phyloP scores from a whole-genome alignment of 2,329 filamentous ascomycete genomes.

The Coccinonectria pachysandricola region DNA sequence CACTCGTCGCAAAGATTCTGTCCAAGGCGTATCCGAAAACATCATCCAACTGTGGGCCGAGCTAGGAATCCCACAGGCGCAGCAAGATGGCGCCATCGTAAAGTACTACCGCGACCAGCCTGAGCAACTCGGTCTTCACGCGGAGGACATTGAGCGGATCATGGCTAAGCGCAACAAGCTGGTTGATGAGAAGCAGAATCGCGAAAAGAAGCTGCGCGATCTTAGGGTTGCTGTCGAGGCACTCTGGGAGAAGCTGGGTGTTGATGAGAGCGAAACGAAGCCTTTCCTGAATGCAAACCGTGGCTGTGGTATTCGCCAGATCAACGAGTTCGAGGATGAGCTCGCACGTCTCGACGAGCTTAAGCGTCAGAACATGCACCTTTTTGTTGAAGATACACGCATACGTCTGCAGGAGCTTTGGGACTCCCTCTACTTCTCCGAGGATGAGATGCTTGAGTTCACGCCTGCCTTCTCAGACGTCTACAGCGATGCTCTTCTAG shows the following conservation, averaged over 20 bases:
- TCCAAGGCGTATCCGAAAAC: conserved; percentile 66
- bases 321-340: conserved; percentile 95
- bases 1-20: conserved; percentile 65
- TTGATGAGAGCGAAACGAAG: conserved; percentile 76
- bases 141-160: conserved; percentile 70
- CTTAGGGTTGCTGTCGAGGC: conserved; percentile 68
- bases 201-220: conserved; percentile 68
- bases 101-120: conserved; percentile 83
- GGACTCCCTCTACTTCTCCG: conserved; percentile 88
- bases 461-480: conserved; percentile 95
- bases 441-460: conserved; percentile 98
- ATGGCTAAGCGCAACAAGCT: conserved; percentile 70
- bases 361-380: conserved; percentile 86
- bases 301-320: conserved; percentile 80
- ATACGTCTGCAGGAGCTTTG: conserved; percentile 88
- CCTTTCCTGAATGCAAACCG: conserved; percentile 78
- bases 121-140: conserved; percentile 86
- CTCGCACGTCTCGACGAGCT: conserved; percentile 77
- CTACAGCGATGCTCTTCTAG: conserved; percentile 88
- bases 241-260: conserved; percentile 78
- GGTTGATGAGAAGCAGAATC: conserved; percentile 74
- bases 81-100: conserved; percentile 80
- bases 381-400: conserved; percentile 92
- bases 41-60: conserved; percentile 95
- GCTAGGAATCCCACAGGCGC: conserved; percentile 84